phyloP scores from a whole-genome alignment of 805 yeast genomes.

The Candida hungchunana region DNA sequence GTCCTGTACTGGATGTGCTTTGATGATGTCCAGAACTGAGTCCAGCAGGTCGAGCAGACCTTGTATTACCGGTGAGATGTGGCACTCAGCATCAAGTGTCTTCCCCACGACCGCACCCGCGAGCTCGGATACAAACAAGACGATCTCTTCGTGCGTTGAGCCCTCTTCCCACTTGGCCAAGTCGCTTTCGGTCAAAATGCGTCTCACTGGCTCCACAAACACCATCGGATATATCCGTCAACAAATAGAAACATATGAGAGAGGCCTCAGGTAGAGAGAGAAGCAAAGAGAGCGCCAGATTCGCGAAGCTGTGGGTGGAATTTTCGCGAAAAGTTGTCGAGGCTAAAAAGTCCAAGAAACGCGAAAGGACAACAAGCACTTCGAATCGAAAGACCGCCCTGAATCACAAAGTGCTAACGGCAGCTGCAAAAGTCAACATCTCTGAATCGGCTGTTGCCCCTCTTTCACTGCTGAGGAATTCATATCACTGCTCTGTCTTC shows the following conservation, averaged over 20 bases:
- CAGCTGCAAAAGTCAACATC: not conserved
- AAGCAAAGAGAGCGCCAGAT: too few relatives aligned
- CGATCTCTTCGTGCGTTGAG: conserved; percentile 42
- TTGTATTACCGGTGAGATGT: conserved; percentile 31
- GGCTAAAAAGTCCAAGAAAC: conserved; percentile 4
- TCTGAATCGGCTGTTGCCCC: not conserved
- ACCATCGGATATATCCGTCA: too few relatives aligned
- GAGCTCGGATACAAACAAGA: conserved; percentile 51
- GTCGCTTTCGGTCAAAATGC: conserved; percentile 57
- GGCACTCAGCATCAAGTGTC: conserved; percentile 46
- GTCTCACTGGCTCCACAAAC: conserved; percentile 40
- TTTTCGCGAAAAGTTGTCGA: too few relatives aligned
- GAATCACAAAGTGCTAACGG: not conserved
- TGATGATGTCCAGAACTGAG: conserved; percentile 41
- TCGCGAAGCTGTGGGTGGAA: too few relatives aligned
- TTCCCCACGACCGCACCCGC: conserved; percentile 63
- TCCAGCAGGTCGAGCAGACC: conserved; percentile 40
- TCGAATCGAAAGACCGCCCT: not conserved
- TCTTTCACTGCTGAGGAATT: not conserved
- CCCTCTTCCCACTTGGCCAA: conserved; percentile 56
- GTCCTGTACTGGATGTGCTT: conserved; percentile 65
- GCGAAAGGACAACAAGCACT: conserved; percentile 15
- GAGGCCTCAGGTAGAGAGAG: too few relatives aligned
- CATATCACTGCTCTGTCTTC: not conserved
- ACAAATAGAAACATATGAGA: too few relatives aligned